These are phyloP conservation scores for Cercis canadensis DNA, from an alignment of 306 rosid species.

Conservation along the genomic window DNA sequence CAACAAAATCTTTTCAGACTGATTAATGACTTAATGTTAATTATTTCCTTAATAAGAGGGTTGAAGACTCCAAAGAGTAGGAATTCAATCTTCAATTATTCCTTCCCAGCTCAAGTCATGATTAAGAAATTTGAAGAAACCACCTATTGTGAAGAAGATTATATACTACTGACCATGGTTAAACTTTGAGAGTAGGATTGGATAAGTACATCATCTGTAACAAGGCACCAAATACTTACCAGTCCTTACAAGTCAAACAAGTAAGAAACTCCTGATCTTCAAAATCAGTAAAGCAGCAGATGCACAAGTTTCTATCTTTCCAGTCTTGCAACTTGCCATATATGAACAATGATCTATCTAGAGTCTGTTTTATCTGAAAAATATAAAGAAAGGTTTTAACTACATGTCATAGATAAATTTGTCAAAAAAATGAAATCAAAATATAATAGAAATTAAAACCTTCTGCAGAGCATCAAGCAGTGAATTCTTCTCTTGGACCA, in stretches of 20 bases:
- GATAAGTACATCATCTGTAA: slow-evolving; percentile 22
- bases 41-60: slow-evolving; percentile 12
- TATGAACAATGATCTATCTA: slow-evolving; percentile 68
- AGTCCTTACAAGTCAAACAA: slow-evolving; percentile 77
- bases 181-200: slow-evolving; percentile 10
- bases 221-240: slow-evolving; percentile 62
- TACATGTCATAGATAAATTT: slow-evolving; percentile 14
- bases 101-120: not conserved
- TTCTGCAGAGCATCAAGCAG: slow-evolving; percentile 63
- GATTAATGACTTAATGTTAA: no score
- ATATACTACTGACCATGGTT: slow-evolving; percentile 11
- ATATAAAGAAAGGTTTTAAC: slow-evolving; percentile 31
- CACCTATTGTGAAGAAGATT: slow-evolving; percentile 30
- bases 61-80: slow-evolving; percentile 3
- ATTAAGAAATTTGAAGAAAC: slow-evolving; percentile 33
- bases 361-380: slow-evolving; percentile 64
- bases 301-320: slow-evolving; percentile 49
- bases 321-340: slow-evolving; percentile 50
- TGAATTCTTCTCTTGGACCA: slow-evolving; percentile 55
- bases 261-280: slow-evolving; percentile 56
- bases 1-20: not conserved
- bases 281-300: slow-evolving; percentile 56
- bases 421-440: slow-evolving; percentile 2
- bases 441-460: slow-evolving; percentile 54
- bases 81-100: slow-evolving; percentile 20